Evolutionary conservation across 2,329 filamentous ascomycete species (phyloP).

Genomic region (Colletotrichum abscissum): DNA sequence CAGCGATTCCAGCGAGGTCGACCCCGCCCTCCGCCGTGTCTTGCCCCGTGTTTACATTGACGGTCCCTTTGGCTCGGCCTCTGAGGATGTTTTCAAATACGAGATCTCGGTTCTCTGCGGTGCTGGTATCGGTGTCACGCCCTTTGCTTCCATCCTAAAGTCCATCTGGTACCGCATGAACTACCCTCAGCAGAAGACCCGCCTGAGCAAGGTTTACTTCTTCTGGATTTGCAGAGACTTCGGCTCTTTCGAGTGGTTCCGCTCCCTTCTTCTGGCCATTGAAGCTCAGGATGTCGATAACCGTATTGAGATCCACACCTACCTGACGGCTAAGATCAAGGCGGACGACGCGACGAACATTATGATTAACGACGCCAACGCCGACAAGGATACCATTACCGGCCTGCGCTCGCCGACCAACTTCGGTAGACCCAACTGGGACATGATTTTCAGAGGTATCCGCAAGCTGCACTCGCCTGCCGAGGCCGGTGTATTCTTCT

Average conservation of each 20-base stretch:
- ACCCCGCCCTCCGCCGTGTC: slow-evolving; percentile 77
- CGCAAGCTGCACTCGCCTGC: slow-evolving; percentile 80
- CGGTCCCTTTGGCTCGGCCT: slow-evolving; percentile 86
- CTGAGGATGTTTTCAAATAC: slow-evolving; percentile 91
- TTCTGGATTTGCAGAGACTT: slow-evolving; percentile 94
- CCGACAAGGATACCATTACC: slow-evolving; percentile 86
- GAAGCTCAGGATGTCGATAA: slow-evolving; percentile 87
- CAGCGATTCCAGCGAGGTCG: slow-evolving; percentile 68
- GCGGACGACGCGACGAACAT: slow-evolving; percentile 88
- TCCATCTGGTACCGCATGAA: slow-evolving; percentile 96
- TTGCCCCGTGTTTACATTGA: slow-evolving; percentile 86
- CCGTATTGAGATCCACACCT: slow-evolving; percentile 90
- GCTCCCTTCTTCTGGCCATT: slow-evolving; percentile 84
- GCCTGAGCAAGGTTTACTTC: slow-evolving; percentile 88
- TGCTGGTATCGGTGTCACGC: slow-evolving; percentile 87
- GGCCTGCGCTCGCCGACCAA: slow-evolving; percentile 85
- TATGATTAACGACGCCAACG: slow-evolving; percentile 91
- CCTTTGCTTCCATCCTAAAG: slow-evolving; percentile 88
- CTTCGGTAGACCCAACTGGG: slow-evolving; percentile 89
- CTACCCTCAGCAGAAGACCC: slow-evolving; percentile 82
- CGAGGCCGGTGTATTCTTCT: slow-evolving; percentile 86
- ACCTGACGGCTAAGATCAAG: slow-evolving; percentile 89
- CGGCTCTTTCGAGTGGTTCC: slow-evolving; percentile 90
- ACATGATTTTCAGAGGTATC: slow-evolving; percentile 88
- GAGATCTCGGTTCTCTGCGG: slow-evolving; percentile 83